Percentiles rank a stretch among this genome's conserved stretches.
Conservation (phyloP, 306 rosid genomes). For the Quercus robur region DNA sequence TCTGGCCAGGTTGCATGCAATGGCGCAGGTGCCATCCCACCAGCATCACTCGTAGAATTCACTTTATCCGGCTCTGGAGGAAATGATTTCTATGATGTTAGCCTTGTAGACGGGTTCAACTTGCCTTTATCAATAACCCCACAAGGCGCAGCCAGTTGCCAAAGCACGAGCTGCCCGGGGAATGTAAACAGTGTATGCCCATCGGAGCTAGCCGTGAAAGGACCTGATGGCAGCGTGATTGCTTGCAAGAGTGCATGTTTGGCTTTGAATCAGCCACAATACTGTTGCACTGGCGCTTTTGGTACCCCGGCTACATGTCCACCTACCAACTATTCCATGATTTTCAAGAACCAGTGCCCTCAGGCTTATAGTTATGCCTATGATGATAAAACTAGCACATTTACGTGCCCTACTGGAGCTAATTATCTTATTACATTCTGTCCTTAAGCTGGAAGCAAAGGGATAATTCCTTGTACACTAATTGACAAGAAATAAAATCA, state of each 20-base stretch:
- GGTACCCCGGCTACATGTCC: too few relatives aligned
- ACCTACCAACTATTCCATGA: too few relatives aligned
- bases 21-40: constrained; percentile 51
- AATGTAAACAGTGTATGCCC: constrained; percentile 40
- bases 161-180: constrained; percentile 18
- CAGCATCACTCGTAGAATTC: constrained; percentile 40
- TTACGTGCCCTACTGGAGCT: constrained; percentile 43
- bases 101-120: constrained; percentile 45
- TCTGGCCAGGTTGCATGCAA: constrained; percentile 53
- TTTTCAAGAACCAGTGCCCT: too few relatives aligned
- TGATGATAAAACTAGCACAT: neutral
- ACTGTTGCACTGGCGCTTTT: too few relatives aligned
- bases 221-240: too few relatives aligned
- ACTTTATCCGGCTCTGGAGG: constrained; percentile 32
- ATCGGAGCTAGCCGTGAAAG: neutral
- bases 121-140: constrained; percentile 19
- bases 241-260: too few relatives aligned
- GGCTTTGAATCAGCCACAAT: too few relatives aligned
- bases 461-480: too few relatives aligned
- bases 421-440: constrained; percentile 36
- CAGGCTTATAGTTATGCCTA: too few relatives aligned
- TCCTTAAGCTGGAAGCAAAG: too few relatives aligned
- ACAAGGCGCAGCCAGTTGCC: constrained; percentile 38
- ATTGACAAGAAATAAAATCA: too few relatives aligned
- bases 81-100: constrained; percentile 57